Conservation (phyloP, 2,329 filamentous ascomycete genomes). For the Talaromyces rugulosus region DNA sequence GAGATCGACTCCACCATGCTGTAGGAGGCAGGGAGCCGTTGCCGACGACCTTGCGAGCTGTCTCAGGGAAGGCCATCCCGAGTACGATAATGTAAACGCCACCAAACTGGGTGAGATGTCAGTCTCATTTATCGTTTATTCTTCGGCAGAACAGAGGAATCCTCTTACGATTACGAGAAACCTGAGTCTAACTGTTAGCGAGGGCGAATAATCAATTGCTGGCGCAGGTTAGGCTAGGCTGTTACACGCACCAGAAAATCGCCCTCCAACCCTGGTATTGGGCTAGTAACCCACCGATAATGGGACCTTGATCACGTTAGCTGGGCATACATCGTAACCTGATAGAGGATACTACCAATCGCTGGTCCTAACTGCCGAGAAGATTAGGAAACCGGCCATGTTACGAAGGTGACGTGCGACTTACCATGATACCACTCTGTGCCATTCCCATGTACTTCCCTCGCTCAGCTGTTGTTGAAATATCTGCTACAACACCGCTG, state of each 20-base stretch:
- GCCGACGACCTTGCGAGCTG: constrained; percentile 32
- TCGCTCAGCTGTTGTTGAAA: constrained; percentile 33
- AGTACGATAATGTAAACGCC: constrained; percentile 33
- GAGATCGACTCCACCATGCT: constrained; percentile 27
- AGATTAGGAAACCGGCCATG: background rate
- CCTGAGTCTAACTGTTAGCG: background rate
- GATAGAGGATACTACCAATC: background rate
- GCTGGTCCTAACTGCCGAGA: background rate
- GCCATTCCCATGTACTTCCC: constrained; percentile 39
- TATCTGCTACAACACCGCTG: constrained; percentile 31
- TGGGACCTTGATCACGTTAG: constrained; percentile 30
- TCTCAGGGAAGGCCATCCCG: constrained; percentile 33
- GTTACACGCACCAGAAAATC: constrained; percentile 44
- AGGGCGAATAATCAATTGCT: background rate
- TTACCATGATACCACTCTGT: constrained; percentile 6
- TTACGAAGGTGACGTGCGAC: background rate
- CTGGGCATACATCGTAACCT: background rate
- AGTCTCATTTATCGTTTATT: background rate
- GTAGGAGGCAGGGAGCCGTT: constrained; percentile 32
- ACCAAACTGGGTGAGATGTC: constrained; percentile 19
- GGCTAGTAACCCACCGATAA: constrained; percentile 32
- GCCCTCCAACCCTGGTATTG: constrained; percentile 36
- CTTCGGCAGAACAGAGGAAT: background rate
- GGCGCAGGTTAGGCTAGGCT: background rate
- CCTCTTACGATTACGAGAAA: constrained; percentile 4